These are phyloP conservation scores for Vitis vinifera DNA, from an alignment of 164 flowering plant genomes.

Conservation along the genomic window ASM3070453v1 NC_081810.1:23068501-23069000, in stretches of 20 bases:
- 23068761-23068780: conserved; percentile 51
- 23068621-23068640: conserved; percentile 40
- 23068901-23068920: conserved; percentile 37
- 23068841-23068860: neutral
- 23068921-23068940: conserved; percentile 36
- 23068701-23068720: conserved; percentile 70
- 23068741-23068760: conserved; percentile 41
- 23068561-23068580: too few species aligned
- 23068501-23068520: conserved; percentile 47
- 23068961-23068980: conserved; percentile 60
- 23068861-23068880: too few species aligned
- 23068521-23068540: conserved; percentile 34
- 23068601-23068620: neutral
- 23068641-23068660: conserved; percentile 46
- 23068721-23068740: conserved; percentile 57
- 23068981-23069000: conserved; percentile 40
- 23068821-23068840: conserved; percentile 37
- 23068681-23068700: conserved; percentile 61
- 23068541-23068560: neutral
- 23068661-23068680: conserved; percentile 37
- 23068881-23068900: too few species aligned
- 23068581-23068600: neutral
- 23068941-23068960: conserved; percentile 52
- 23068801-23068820: conserved; percentile 69
- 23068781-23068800: conserved; percentile 54